phyloP scores from a whole-genome alignment of 1,284 basidiomycete genomes.

The Cutaneotrichosporon sp. region DNA sequence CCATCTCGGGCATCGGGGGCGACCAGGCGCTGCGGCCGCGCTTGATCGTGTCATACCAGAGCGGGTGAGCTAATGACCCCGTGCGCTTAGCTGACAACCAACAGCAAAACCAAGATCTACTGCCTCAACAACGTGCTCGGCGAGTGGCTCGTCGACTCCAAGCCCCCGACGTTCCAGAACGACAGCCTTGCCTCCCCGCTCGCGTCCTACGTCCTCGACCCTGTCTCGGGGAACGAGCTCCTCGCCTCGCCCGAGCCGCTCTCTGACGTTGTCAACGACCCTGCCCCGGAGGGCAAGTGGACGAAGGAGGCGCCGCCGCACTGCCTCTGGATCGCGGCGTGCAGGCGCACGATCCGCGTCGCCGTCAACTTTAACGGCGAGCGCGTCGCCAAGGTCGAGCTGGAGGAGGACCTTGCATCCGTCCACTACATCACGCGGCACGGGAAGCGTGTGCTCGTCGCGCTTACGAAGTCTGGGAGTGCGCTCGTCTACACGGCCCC shows the following conservation, averaged over 20 bases:
- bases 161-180: constrained; percentile 51
- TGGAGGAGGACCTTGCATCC: constrained; percentile 60
- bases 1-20: constrained; percentile 62
- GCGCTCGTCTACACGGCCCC: constrained; percentile 70
- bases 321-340: constrained; percentile 57
- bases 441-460: constrained; percentile 61
- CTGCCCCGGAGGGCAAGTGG: constrained; percentile 25
- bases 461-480: constrained; percentile 62
- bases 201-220: constrained; percentile 65
- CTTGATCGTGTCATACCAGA: constrained; percentile 64
- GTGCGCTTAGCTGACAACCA: constrained; percentile 24
- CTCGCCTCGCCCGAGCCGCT: constrained; percentile 31
- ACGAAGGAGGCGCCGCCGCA: constrained; percentile 42
- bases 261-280: constrained; percentile 21
- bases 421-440: constrained; percentile 64
- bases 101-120: constrained; percentile 59
- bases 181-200: constrained; percentile 60
- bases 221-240: constrained; percentile 60
- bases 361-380: constrained; percentile 55
- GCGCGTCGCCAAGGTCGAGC: constrained; percentile 56
- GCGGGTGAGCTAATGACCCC: constrained; percentile 56
- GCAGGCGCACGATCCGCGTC: constrained; percentile 44
- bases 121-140: constrained; percentile 58
- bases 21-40: constrained; percentile 63
- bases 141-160: constrained; percentile 63